A percentile compares a stretch with the other conserved stretches of the same genome.
phyloP scores from a whole-genome alignment of 164 flowering plant species.

The Warburgia ugandensis region DNA sequence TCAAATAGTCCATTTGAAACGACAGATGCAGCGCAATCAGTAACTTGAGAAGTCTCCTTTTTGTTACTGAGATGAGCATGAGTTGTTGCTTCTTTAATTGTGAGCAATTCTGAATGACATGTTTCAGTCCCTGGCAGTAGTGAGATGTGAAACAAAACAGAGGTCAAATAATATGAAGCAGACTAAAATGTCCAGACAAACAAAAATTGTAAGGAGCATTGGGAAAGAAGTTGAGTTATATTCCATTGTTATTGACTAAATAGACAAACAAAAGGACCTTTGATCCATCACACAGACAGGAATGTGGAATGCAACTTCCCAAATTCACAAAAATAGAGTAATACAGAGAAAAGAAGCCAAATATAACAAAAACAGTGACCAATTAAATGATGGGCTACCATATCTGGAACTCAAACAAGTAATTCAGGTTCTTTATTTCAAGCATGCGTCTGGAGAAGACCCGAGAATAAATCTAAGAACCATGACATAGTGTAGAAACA shows the following conservation, averaged over 20 bases:
- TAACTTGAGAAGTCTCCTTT: constrained; percentile 24
- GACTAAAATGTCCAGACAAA: background rate
- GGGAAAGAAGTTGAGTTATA: too few species aligned
- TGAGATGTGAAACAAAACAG: background rate
- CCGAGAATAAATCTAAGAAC: too few species aligned
- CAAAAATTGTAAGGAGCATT: background rate
- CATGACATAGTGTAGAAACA: too few species aligned
- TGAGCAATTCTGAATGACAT: constrained; percentile 1
- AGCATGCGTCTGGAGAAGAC: too few species aligned
- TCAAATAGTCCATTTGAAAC: constrained; percentile 13
- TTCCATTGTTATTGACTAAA: background rate
- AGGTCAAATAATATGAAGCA: background rate
- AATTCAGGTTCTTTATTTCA: too few species aligned
- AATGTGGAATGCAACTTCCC: too few species aligned
- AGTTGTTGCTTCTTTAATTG: constrained; percentile 7
- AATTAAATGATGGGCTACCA: too few species aligned
- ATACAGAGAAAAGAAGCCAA: too few species aligned
- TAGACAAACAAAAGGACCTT: background rate
- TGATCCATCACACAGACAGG: background rate
- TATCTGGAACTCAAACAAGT: too few species aligned
- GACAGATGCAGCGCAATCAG: constrained; percentile 12
- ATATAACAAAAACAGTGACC: too few species aligned
- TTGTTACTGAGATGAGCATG: constrained; percentile 9
- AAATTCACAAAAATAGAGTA: too few species aligned
- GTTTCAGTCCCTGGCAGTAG: constrained; percentile 8